Conservation (phyloP, 805 yeast genomes). For the Schwanniomyces occidentalis region DNA sequence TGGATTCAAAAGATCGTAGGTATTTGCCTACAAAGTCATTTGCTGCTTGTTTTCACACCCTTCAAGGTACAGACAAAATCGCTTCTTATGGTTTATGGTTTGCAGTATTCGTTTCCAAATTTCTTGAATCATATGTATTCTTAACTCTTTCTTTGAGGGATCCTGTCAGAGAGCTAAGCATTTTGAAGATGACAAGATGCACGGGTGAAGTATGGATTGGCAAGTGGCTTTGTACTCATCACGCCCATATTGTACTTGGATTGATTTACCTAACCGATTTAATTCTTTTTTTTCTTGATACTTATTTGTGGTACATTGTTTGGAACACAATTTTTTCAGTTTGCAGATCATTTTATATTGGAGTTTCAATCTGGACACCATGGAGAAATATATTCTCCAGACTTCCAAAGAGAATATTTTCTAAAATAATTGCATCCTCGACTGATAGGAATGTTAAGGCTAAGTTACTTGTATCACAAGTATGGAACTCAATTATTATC, state of each 20-base stretch:
- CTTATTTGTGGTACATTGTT: slow-evolving; percentile 82
- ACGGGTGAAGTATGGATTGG: slow-evolving; percentile 63
- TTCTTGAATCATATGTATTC: slow-evolving; percentile 76
- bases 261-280: slow-evolving; percentile 62
- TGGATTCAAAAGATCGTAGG: slow-evolving; percentile 32
- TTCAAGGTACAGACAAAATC: slow-evolving; percentile 53
- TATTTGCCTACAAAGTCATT: slow-evolving; percentile 56
- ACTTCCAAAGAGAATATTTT: slow-evolving; percentile 71
- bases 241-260: slow-evolving; percentile 54
- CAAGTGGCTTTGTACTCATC: slow-evolving; percentile 50
- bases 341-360: slow-evolving; percentile 66
- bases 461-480: slow-evolving; percentile 59
- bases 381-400: slow-evolving; percentile 81
- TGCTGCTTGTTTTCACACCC: slow-evolving; percentile 56
- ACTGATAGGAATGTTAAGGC: slow-evolving; percentile 39
- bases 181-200: slow-evolving; percentile 56
- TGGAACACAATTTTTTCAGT: slow-evolving; percentile 78
- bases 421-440: slow-evolving; percentile 61
- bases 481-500: slow-evolving; percentile 84
- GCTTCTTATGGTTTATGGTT: slow-evolving; percentile 73
- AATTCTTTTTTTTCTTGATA: slow-evolving; percentile 72
- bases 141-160: slow-evolving; percentile 70
- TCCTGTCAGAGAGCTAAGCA: slow-evolving; percentile 67
- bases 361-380: slow-evolving; percentile 85
- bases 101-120: slow-evolving; percentile 65